Base-by-base conservation (phyloP, 352 stramenopile species). In the Lagenidium giganteum region DNA sequence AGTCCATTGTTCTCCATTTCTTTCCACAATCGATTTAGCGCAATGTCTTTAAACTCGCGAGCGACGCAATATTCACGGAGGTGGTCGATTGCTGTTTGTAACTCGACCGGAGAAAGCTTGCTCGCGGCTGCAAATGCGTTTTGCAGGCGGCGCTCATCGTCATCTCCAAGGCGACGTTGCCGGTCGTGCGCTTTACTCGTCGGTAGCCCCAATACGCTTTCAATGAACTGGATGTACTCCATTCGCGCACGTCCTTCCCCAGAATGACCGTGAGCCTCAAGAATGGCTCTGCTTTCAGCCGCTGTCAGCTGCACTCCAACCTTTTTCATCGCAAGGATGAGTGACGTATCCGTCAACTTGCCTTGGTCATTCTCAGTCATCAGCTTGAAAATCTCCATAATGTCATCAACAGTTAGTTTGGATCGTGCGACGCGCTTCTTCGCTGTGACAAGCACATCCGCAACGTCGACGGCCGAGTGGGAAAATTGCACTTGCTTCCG, bases 21-120 rank as follows among this genome's bases (percentile, higher is more conserved):
- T 33, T 67, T 69, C 64, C 70, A 81, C 11, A 81, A 37, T 22
- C 51, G 61, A 1, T 49, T 42, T 5, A 54, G 40, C 1, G 47
- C 22, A 22, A 81, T 56, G 8, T 66, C 52, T 7, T 30, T 44
- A 45, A 81, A 74, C 8, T 59, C 57, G 18, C 75, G 61, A 14
- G 79, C 47, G 4, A 81, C 59, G 22, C 72, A 85, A 30, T 75
- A 75, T 41, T 83, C 72, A 32, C 73, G 51, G 14, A 85, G 65
- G 3, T 65, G 39, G 5, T 45, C 34, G 27, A 71, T 54, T 4
- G 64, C 55, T 9, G 46, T 29, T 17, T 67, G 54, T 18, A 81
- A 61, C 6, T 54, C 47, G 0, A 51, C 30, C n/a, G 46, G 28
- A 6, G 67, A 79, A 14, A 61, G 63, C 34, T 55, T 59, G 9